phyloP scores from a whole-genome alignment of 495 filamentous ascomycete genomes.

The Cenococcum geophilum region DNA sequence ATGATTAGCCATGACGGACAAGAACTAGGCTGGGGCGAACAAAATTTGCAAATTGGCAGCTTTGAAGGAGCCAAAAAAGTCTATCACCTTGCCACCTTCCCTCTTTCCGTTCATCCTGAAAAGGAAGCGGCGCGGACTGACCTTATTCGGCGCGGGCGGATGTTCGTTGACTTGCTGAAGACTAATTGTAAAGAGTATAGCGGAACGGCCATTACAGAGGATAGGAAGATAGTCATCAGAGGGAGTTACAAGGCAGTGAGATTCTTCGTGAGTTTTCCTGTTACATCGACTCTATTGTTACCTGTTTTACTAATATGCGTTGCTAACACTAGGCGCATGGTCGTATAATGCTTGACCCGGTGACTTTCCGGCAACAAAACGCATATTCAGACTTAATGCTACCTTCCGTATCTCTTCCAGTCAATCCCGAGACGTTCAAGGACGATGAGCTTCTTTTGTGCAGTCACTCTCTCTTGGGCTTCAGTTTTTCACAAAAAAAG shows the following conservation, averaged over 20 bases:
- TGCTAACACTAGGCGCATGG: not conserved
- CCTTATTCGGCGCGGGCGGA: constrained; percentile 13
- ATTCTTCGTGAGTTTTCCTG: constrained; percentile 1
- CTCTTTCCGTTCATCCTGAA: constrained; percentile 8
- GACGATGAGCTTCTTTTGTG: not conserved
- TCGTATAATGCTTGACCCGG: constrained; percentile 7
- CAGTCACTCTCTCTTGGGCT: not conserved
- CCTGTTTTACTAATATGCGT: not conserved
- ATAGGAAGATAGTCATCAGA: constrained; percentile 9
- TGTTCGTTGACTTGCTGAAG: constrained; percentile 11
- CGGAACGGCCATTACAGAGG: constrained; percentile 5
- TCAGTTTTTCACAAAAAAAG: not conserved
- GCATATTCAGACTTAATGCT: constrained; percentile 1
- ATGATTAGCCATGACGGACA: constrained; percentile 12
- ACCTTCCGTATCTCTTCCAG: not conserved
- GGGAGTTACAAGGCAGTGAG: constrained; percentile 1
- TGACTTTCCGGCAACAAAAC: constrained; percentile 7
- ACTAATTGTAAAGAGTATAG: constrained; percentile 15
- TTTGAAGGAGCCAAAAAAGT: constrained; percentile 14
- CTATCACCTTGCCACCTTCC: not conserved
- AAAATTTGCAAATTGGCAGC: not conserved
- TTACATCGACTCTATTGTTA: not conserved
- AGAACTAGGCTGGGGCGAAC: constrained; percentile 7
- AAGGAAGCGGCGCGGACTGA: not conserved
- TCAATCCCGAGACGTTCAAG: not conserved